Conservation (phyloP, 2,329 filamentous ascomycete genomes). For the Amauroascus niger region DNA sequence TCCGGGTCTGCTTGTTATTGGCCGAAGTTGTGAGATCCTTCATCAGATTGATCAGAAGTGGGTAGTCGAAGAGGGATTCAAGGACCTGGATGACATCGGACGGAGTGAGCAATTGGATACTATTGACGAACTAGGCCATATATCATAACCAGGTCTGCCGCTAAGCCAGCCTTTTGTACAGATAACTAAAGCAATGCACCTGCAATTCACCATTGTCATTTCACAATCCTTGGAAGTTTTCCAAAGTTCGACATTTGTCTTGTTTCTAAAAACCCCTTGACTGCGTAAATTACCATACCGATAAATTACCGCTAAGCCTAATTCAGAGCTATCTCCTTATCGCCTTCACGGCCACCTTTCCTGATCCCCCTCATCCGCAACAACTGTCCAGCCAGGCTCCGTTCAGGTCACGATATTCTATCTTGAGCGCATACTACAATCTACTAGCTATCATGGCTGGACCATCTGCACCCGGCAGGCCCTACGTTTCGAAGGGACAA, state of each 20-base stretch:
- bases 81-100: constrained; percentile 52
- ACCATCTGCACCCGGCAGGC: constrained; percentile 16
- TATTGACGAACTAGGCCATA: constrained; percentile 11
- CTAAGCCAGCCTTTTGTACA: too few species aligned
- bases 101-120: constrained; percentile 18
- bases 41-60: constrained; percentile 57
- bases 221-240: too few species aligned
- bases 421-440: not conserved
- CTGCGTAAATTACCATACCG: too few species aligned
- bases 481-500: constrained; percentile 35
- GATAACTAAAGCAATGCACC: too few species aligned
- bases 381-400: not conserved
- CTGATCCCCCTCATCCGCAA: too few species aligned
- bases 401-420: not conserved
- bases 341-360: not conserved
- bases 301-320: constrained; percentile 1
- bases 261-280: too few species aligned
- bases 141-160: too few species aligned
- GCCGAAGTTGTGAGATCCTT: constrained; percentile 70
- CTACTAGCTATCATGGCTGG: constrained; percentile 26
- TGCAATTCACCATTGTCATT: too few species aligned
- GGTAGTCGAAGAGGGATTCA: constrained; percentile 81
- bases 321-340: not conserved
- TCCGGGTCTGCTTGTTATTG: constrained; percentile 79
- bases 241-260: too few species aligned